Evolutionary conservation across 805 yeast genomes (phyloP), one percentile per base, ranked within the genome.

Genomic region (Candida wancherniae): DNA sequence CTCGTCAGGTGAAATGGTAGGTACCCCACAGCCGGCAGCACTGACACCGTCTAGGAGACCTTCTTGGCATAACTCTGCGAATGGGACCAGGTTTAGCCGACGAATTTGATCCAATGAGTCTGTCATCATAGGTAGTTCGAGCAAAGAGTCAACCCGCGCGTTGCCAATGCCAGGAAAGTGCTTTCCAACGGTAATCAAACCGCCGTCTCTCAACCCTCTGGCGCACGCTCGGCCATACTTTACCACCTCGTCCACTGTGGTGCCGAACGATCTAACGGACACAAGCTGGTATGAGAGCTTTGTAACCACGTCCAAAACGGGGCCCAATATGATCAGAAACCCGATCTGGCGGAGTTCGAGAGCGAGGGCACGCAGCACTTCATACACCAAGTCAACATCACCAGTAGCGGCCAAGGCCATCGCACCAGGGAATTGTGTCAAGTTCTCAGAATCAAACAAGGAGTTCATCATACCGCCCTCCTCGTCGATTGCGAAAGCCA

Each of bases 101-200:
- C 69, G 67, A 21, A 76, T 55, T 44, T 74, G 79, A 19, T 68
- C 73, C 16, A 71, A 53, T 3, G 75, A 62, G 30, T 77, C 82
- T 3, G 71, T 61, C 48, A 77, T 69, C 67, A 75, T 71, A 5
- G 81, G 81, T 18, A 75, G 48, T 36, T 77, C 81, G 24, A 75
- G 53, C 22, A 74, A 52, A 3, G 75, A 66, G 45, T 76, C 80
- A 5, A 77, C 77, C 13, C 69, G 63, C 1, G 80, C 80, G 33
- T 71, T 70, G 3, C 82, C 82, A 31, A 73, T 74, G 1, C 84
- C 84, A 0, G 84, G 84, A 44, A 77, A 77, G 52, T 77, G 82
- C 44, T 77, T 77, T 0, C 80, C 82, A 35, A 75, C 69, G 2
- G 74, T 63, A 21, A 69, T 48, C 9, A 77, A 47, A 1, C 80